phyloP scores from a whole-genome alignment of 805 yeast species.

The Cyberlindnera maritima region DNA sequence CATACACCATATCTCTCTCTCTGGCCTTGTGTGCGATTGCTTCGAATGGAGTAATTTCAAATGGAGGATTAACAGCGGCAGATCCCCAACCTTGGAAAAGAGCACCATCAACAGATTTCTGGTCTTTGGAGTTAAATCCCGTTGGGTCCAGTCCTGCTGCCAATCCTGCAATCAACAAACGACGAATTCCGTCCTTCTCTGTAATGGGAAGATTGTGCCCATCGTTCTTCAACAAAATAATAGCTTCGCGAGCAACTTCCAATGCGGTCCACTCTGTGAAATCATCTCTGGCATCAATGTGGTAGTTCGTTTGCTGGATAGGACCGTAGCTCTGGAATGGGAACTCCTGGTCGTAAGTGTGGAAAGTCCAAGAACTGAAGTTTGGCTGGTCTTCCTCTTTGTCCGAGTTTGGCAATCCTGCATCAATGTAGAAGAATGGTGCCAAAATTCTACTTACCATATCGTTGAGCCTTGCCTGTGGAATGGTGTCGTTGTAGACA shows the following conservation, averaged over 20 bases:
- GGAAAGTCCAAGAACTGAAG: conserved; percentile 57
- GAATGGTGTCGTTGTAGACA: conserved; percentile 52
- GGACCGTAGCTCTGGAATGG: conserved; percentile 56
- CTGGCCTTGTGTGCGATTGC: conserved; percentile 49
- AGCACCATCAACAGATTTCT: conserved; percentile 50
- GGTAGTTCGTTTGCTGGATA: conserved; percentile 51
- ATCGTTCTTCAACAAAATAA: conserved; percentile 52
- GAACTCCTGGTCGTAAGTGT: conserved; percentile 51
- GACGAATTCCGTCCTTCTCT: conserved; percentile 39
- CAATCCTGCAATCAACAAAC: conserved; percentile 45
- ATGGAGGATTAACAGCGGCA: conserved; percentile 54
- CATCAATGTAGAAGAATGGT: conserved; percentile 47
- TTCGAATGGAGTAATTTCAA: conserved; percentile 56
- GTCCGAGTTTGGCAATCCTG: conserved; percentile 33
- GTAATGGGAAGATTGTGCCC: conserved; percentile 52
- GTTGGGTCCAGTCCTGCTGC: conserved; percentile 50
- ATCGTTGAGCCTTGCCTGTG: conserved; percentile 52
- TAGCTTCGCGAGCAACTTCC: conserved; percentile 55
- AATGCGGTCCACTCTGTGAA: conserved; percentile 48
- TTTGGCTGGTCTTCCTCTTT: conserved; percentile 45
- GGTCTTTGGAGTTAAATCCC: conserved; percentile 55
- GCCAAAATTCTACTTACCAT: conserved; percentile 62
- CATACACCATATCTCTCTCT: conserved; percentile 43
- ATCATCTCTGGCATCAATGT: conserved; percentile 49
- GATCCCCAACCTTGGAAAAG: conserved; percentile 66